Base-by-base conservation (phyloP, 2,329 filamentous ascomycete genomes). In the Rutstroemia sp. region DNA sequence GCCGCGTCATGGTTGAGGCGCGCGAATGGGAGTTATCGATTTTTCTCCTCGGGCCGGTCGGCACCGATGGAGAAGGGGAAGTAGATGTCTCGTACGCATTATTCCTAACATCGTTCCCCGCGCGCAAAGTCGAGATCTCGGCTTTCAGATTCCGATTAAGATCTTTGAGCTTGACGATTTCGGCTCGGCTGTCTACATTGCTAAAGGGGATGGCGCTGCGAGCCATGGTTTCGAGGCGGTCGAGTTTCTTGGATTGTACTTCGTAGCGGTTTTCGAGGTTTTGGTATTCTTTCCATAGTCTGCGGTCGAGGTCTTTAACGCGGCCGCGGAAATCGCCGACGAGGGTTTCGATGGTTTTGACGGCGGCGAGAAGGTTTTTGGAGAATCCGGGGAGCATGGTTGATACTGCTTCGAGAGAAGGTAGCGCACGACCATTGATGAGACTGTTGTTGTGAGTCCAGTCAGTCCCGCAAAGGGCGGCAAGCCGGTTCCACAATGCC, bases 381-480 rank as follows among this genome's bases (percentile, higher is more conserved):
- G 87, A 89, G 73, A 97, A 97, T 1, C 88, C 89, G 0, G 88
- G 86, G 4, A 97, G 78, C 72, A 94, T 90, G 50, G 86, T 92
- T 1, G 86, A 84, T 59, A 99, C 88, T 14, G 91, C 85, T 66
- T 96, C 92, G 37, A 95, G 78, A 12, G 87, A 90, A 0, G 92
- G 90, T 6, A 95, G 75, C 1, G 81, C 83, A 58, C 92, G 88
- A 19, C 91, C 89, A 65, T 94, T 92, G 68, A 97, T 88, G 23
- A 96, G 82, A 56, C 87, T 87, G 71, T 97, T 92, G 66, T 87
- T 84, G 70, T 96, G 88, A 4, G 88, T 83, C 92, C 94, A 99
- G 68, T 97, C 94, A 0, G 84, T 81, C 10, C 94, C 94, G 66
- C 94, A 97, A 45, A 97, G 79, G 0, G 83, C 79, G 3, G 89